Evolutionary conservation across 306 rosid species (phyloP), one percentile per base, ranked within the genome.

Genomic region (Cajanus cajan): DNA sequence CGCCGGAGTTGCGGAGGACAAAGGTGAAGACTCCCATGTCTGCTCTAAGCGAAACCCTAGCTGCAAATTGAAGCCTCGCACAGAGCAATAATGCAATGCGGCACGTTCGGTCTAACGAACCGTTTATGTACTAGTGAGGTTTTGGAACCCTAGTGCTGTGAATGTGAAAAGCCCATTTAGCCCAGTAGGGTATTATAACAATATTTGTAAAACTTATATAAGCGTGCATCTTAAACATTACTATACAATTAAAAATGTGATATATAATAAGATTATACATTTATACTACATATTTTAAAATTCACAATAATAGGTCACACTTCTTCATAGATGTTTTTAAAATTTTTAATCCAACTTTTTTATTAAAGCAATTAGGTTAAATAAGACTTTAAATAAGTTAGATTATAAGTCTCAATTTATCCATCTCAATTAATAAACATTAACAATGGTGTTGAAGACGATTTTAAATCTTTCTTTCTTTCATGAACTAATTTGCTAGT

Each of bases 11-110:
- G 57, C 87, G 87, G 39, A 89, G 84, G 7, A 94, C 87, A 74
- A 89, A 94, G 19, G 97, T 90, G 88, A 88, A 90, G 0, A 89
- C 93, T 88, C 98, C 98, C 98, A 94, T 94, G 34, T 71, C 68
- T 22, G 48, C 34, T 31, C 50, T 19, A 62, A 39, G 9, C 33
- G 48, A 77, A 68, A 78, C 75, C 82, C 86, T 74, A 63, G 45
- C 19, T 55, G 12, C 40, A 63, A 50, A 63, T 31, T 33, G 68
- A 70, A 50, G 62, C 37, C 45, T 16, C 44, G n/a, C 65, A 19
- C 12, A 79, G 66, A 48, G 71, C 75, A 63, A 66, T 15, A 24
- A 51, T 36, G 4, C 71, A 63, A 78, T 55, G 82, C 68, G 73
- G 77, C 78, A 22, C 19, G 2, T 8, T 18, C 7, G 6, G 62